Conservation (phyloP, 2,329 filamentous ascomycete species). For the Fusarium pseudoanthophilum region DNA sequence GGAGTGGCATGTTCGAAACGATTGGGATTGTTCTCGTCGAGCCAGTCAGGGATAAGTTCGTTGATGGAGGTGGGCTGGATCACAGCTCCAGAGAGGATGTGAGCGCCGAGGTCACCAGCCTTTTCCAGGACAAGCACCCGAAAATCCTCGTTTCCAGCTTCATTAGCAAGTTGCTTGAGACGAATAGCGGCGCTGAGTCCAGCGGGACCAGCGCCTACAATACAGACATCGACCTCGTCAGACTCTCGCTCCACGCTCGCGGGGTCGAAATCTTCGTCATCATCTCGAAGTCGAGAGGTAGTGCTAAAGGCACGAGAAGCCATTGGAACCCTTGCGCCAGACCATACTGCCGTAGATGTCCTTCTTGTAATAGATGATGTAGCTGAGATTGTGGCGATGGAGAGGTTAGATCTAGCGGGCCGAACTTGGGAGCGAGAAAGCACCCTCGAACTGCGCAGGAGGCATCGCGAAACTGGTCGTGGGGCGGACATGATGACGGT, state of each 20-base stretch:
- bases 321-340: constrained; percentile 36
- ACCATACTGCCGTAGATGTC: constrained; percentile 27
- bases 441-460: constrained; percentile 52
- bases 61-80: constrained; percentile 89
- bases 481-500: constrained; percentile 49
- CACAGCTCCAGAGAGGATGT: constrained; percentile 95
- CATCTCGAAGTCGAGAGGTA: constrained; percentile 39
- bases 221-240: constrained; percentile 95
- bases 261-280: constrained; percentile 72
- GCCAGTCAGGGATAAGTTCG: constrained; percentile 94
- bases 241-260: constrained; percentile 81
- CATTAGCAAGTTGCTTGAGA: constrained; percentile 94
- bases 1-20: constrained; percentile 90
- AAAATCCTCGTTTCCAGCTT: constrained; percentile 95
- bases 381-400: constrained; percentile 36
- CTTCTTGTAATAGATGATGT: constrained; percentile 23
- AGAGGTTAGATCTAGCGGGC: constrained; percentile 39
- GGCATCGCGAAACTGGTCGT: constrained; percentile 53
- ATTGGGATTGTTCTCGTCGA: constrained; percentile 85
- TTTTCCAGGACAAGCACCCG: constrained; percentile 93
- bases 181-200: constrained; percentile 93
- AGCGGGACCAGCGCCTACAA: constrained; percentile 94
- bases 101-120: constrained; percentile 91
- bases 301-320: constrained; percentile 52
- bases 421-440: constrained; percentile 46